phyloP scores from a whole-genome alignment of 1,139 yeast species.

The Zygosaccharomyces pseudobailii region DNA sequence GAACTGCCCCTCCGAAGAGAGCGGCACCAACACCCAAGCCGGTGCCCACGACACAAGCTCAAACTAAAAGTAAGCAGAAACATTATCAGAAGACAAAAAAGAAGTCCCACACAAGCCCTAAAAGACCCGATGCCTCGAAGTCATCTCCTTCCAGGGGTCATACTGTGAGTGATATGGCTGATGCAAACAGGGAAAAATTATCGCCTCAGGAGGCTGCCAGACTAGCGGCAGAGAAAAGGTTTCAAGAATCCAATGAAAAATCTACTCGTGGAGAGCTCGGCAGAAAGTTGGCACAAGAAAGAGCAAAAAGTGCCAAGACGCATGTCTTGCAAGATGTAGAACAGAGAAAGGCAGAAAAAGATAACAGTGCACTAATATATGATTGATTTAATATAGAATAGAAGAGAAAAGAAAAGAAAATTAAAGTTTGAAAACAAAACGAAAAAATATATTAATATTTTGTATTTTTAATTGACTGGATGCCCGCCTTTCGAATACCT shows the following conservation, averaged over 20 bases:
- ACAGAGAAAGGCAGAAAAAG: slow-evolving; percentile 11
- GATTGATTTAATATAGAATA: slow-evolving; percentile 5
- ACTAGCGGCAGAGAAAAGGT: slow-evolving; percentile 32
- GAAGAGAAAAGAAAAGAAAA: too few species aligned
- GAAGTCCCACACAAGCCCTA: neutral
- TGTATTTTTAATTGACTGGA: slow-evolving; percentile 25
- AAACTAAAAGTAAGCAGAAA: neutral
- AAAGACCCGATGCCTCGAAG: neutral
- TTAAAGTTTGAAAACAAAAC: neutral
- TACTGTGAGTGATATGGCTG: slow-evolving; percentile 3
- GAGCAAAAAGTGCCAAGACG: slow-evolving; percentile 23
- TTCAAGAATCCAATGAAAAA: slow-evolving; percentile 22
- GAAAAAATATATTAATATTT: slow-evolving; percentile 17
- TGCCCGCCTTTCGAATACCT: slow-evolving; percentile 41
- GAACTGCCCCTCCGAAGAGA: neutral
- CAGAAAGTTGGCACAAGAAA: slow-evolving; percentile 28
- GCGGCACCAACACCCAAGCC: neutral
- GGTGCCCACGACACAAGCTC: neutral
- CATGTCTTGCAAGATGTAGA: slow-evolving; percentile 21
- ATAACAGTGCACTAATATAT: slow-evolving; percentile 8
- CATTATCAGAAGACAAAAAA: neutral
- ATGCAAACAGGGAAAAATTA: slow-evolving; percentile 8
- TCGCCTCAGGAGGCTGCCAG: slow-evolving; percentile 33
- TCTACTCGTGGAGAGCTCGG: slow-evolving; percentile 28
- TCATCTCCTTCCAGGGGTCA: neutral